Conservation (phyloP, 495 filamentous ascomycete genomes). For the Diplogelasinospora grovesii region DNA sequence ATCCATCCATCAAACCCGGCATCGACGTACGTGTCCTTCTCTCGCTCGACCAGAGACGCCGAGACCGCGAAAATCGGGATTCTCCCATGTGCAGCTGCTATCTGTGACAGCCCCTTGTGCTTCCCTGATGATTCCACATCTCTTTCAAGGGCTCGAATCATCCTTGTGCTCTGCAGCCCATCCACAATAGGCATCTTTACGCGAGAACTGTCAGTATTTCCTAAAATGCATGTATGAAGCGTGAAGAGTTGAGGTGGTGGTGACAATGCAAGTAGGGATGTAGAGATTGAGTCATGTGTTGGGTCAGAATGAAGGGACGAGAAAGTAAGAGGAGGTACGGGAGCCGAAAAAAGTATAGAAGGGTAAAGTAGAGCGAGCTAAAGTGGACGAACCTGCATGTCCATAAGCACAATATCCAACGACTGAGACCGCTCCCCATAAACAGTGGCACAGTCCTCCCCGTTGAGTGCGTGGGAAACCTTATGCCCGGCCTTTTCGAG, state of each 20-base stretch:
- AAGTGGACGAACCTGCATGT: conserved; percentile 84
- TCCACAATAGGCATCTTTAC: conserved; percentile 88
- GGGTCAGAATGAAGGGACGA: no score
- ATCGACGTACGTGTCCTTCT: conserved; percentile 63
- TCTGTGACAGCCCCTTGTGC: conserved; percentile 35
- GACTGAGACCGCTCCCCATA: conserved; percentile 51
- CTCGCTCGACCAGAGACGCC: conserved; percentile 70
- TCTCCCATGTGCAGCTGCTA: conserved; percentile 44
- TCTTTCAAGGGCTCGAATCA: conserved; percentile 70
- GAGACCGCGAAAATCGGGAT: conserved; percentile 89
- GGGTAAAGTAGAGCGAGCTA: no score
- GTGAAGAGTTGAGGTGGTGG: no score
- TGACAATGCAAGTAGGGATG: no score
- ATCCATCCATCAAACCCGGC: conserved; percentile 91
- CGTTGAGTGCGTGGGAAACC: conserved; percentile 70
- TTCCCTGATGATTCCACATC: no score
- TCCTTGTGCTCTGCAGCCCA: conserved; percentile 72
- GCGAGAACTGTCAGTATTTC: conserved; percentile 3
- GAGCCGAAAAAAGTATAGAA: no score
- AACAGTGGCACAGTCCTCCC: conserved; percentile 72
- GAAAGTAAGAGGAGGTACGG: no score
- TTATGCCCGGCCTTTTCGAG: conserved; percentile 73
- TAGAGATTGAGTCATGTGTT: no score
- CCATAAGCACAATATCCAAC: conserved; percentile 92
- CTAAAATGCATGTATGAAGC: no score